Evolutionary conservation across 2,329 filamentous ascomycete genomes (phyloP), one percentile per base, ranked within the genome.

Genomic region (Diaporthe amygdali): DNA sequence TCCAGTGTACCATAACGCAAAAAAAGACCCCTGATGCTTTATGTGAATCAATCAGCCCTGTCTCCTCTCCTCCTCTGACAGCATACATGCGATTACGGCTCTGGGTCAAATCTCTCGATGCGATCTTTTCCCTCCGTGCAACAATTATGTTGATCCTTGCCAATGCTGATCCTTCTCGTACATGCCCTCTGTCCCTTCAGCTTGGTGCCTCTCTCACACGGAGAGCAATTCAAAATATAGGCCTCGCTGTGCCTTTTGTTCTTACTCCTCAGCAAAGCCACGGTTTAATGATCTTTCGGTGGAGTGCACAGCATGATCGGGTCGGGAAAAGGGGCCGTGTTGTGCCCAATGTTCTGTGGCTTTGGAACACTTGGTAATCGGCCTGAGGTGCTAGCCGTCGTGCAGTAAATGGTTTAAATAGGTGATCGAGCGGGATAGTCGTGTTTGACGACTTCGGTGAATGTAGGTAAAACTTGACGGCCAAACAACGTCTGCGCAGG

Each of bases 51-150:
- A 32, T 68, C 30, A 37, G 22, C 55, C 63, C 34, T 63, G 22
- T 20, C 37, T 63, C 52, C 14, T n/a, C 32, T 32, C 22, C 41
- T 27, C 41, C 39, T 46, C 14, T 51, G 52, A 52, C 59, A 61
- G 59, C 59, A 47, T 66, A 66, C 59, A 72, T 70, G 67, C 37
- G 49, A 51, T 47, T 66, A 47, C 56, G 46, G 47, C 68, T 54
- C 51, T 55, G 27, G 37, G 14, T 47, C 39, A 64, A 32, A 67
- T 44, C 34, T 39, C 39, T 68, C 54, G 39, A 44, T 51, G n/a
- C 32, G 47, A 34, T 34, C 39, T 46, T 47, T 56, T 34, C 30
- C 59, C 41, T 22, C 37, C 20, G 12, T 49, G 34, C 32, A 14
- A 59, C 46, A n/a, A 46, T 52, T 10, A 14, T 32, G 41, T 30